Conservation (phyloP, 352 stramenopile genomes). For the Peronospora destructor region DNA sequence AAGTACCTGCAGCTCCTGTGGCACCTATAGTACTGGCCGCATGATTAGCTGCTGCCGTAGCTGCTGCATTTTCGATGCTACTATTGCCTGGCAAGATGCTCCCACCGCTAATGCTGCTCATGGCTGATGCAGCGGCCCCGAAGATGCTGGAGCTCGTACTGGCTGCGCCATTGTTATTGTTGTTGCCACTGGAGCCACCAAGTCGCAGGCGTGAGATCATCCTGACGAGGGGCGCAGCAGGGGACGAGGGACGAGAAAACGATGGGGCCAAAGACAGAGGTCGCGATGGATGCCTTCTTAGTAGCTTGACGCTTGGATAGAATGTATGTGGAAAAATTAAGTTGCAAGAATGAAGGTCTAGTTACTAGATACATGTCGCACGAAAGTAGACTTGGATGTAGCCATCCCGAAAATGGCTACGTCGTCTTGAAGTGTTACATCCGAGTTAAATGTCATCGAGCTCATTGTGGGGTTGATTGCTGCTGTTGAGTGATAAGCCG, state of each 20-base stretch:
- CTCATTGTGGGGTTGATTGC: conserved; percentile 14
- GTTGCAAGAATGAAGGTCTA: conserved; percentile 8
- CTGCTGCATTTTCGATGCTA: conserved; percentile 35
- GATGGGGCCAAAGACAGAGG: not conserved
- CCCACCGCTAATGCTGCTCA: conserved; percentile 44
- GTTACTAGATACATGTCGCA: conserved; percentile 6
- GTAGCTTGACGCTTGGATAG: not conserved
- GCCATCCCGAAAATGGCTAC: conserved; percentile 14
- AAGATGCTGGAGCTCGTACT: conserved; percentile 65
- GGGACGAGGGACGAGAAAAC: not conserved
- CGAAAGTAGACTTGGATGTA: conserved; percentile 8
- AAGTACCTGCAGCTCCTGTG: conserved; percentile 28
- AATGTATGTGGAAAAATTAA: not conserved
- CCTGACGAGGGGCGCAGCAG: not conserved
- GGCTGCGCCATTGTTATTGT: conserved; percentile 22
- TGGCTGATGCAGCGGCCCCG: conserved; percentile 35
- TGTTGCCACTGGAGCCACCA: conserved; percentile 32
- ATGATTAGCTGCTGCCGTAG: conserved; percentile 32
- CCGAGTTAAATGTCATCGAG: not conserved
- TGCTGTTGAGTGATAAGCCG: conserved; percentile 8
- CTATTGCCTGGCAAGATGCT: conserved; percentile 41
- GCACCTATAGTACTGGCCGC: conserved; percentile 11
- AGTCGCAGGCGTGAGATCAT: conserved; percentile 75
- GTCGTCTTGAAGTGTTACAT: conserved; percentile 1
- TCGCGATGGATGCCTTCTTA: conserved; percentile 10